phyloP scores from a whole-genome alignment of 371 early-diverging fungal species.

The Apophysomyces ossiformis region DNA sequence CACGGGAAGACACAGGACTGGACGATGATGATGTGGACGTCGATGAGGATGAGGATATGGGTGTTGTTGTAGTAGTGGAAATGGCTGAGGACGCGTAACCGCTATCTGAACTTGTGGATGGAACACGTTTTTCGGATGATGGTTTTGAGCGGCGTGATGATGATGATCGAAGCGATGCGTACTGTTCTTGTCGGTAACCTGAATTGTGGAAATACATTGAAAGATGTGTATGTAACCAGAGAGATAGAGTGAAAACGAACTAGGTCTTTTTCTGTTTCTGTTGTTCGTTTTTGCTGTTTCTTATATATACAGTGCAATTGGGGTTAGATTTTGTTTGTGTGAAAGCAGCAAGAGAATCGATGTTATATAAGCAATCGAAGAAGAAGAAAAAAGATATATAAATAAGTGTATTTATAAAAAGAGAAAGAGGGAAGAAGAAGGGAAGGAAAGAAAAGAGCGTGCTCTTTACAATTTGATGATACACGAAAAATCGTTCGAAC shows the following conservation, averaged over 20 bases:
- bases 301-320: no score
- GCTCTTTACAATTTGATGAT: not conserved
- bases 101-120: constrained; percentile 39
- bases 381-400: not conserved
- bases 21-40: no score
- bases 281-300: not conserved
- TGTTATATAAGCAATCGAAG: no score
- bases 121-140: constrained; percentile 18
- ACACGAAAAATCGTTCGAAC: constrained; percentile 11
- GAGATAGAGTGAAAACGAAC: not conserved
- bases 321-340: not conserved
- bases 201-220: constrained; percentile 47
- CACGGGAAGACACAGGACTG: not conserved
- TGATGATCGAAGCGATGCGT: constrained; percentile 25
- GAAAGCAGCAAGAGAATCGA: not conserved
- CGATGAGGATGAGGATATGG: not conserved
- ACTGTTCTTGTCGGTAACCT: constrained; percentile 44
- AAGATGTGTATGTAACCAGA: not conserved
- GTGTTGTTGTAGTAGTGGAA: constrained; percentile 18
- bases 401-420: not conserved
- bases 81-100: constrained; percentile 45
- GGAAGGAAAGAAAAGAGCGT: not conserved
- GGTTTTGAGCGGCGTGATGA: constrained; percentile 4
- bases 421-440: not conserved
- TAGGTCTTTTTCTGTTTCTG: not conserved